Conservation (phyloP, 2,329 filamentous ascomycete genomes). For the Epicoccum nigrum region DNA sequence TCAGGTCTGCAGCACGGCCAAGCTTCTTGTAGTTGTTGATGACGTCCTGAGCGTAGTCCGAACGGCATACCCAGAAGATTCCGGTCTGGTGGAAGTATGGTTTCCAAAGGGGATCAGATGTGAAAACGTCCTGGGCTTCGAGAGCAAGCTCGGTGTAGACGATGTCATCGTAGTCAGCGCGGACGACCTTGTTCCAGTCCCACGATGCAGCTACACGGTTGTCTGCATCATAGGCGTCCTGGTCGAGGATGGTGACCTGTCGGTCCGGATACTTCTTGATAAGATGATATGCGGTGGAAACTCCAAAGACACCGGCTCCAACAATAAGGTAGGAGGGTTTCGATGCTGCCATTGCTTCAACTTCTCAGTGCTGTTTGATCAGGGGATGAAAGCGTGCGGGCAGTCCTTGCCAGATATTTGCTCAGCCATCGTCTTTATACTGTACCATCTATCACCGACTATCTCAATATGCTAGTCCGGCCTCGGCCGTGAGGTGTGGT, state of each 20-base stretch:
- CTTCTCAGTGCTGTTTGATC: constrained; percentile 21
- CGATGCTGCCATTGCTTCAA: constrained; percentile 35
- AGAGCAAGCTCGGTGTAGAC: constrained; percentile 69
- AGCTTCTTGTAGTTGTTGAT: constrained; percentile 59
- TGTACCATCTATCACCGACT: constrained; percentile 11
- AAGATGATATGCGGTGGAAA: constrained; percentile 49
- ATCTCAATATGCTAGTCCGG: constrained; percentile 25
- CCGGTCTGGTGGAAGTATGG: constrained; percentile 60
- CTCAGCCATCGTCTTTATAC: constrained; percentile 27
- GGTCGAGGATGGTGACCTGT: constrained; percentile 50
- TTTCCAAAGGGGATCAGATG: constrained; percentile 61
- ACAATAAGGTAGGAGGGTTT: constrained; percentile 44
- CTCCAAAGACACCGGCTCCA: constrained; percentile 47
- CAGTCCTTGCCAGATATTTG: constrained; percentile 8
- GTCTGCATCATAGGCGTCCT: constrained; percentile 38
- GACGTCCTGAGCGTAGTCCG: constrained; percentile 56
- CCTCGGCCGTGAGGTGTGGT: constrained; percentile 29
- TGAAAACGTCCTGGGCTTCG: constrained; percentile 69
- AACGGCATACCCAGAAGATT: constrained; percentile 53
- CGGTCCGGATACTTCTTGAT: constrained; percentile 51
- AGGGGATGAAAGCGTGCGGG: constrained; percentile 19
- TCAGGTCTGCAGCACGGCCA: constrained; percentile 54
- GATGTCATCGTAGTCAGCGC: constrained; percentile 70
- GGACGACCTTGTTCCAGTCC: constrained; percentile 76
- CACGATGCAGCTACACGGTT: constrained; percentile 65